These are phyloP conservation scores for Wallacemonas sp. DNA, from an alignment of 208 protist genomes.

Conservation along the genomic window DNA sequence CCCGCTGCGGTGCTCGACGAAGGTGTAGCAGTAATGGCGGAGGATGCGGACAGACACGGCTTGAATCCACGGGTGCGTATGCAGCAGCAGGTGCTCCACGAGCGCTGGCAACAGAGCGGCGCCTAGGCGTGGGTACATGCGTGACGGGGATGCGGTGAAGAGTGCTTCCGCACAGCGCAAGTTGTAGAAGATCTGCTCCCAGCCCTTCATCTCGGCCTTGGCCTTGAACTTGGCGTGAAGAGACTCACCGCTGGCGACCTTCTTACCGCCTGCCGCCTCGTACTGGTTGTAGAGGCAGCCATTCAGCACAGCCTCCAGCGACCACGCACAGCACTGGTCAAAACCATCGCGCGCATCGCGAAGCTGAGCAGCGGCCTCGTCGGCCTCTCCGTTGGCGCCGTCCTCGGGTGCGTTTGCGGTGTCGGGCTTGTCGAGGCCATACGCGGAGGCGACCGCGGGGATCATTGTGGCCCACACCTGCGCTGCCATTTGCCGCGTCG, in stretches of 20 bases:
- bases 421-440: not conserved
- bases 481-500: conserved; percentile 52
- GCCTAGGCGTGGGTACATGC: conserved; percentile 47
- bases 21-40: conserved; percentile 74
- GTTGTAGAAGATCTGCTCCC: conserved; percentile 79
- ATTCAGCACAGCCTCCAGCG: conserved; percentile 47
- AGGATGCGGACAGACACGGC: conserved; percentile 68
- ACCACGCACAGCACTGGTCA: conserved; percentile 62
- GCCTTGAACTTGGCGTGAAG: conserved; percentile 39
- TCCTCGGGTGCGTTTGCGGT: conserved; percentile 8
- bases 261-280: conserved; percentile 21
- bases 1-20: conserved; percentile 51
- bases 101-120: conserved; percentile 48
- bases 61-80: conserved; percentile 87
- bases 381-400: conserved; percentile 16
- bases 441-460: conserved; percentile 25
- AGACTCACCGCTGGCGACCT: conserved; percentile 1
- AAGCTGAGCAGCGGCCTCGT: not conserved
- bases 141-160: conserved; percentile 36
- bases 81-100: conserved; percentile 44
- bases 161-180: conserved; percentile 77
- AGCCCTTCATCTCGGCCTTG: conserved; percentile 68
- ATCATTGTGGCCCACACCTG: conserved; percentile 78
- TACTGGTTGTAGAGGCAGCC: conserved; percentile 72
- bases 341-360: conserved; percentile 39